phyloP scores from a whole-genome alignment of 495 filamentous ascomycete genomes.

The Apodospora peruviana region DNA sequence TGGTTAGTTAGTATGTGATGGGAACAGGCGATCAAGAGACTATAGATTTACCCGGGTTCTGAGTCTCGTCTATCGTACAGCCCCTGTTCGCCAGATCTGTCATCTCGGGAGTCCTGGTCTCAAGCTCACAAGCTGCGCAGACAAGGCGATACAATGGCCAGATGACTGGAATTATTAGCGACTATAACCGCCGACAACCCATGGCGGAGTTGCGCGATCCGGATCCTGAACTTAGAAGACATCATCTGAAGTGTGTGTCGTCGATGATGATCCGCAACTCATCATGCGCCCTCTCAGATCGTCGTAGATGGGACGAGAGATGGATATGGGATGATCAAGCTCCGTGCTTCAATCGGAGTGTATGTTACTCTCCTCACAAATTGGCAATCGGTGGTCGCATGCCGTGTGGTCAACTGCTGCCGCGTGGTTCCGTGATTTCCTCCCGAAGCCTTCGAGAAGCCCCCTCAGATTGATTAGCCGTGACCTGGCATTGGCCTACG shows the following conservation, averaged over 20 bases:
- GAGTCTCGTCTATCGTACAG: slow-evolving; percentile 23
- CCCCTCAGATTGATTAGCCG: slow-evolving; percentile 26
- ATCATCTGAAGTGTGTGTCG: slow-evolving; percentile 6
- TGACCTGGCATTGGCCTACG: slow-evolving; percentile 13
- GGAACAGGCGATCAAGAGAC: slow-evolving; percentile 11
- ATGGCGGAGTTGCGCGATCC: slow-evolving; percentile 4
- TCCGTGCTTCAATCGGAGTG: slow-evolving; percentile 17
- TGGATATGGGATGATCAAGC: slow-evolving; percentile 8
- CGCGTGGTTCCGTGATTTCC: slow-evolving; percentile 23
- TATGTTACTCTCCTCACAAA: slow-evolving; percentile 9
- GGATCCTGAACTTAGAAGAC: not conserved
- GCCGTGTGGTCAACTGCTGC: slow-evolving; percentile 11
- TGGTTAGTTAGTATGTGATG: slow-evolving; percentile 16
- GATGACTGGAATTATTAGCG: not conserved
- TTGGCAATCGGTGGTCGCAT: slow-evolving; percentile 14
- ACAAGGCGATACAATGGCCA: not conserved
- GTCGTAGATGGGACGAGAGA: slow-evolving; percentile 16
- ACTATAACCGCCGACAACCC: not conserved
- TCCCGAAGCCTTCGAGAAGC: slow-evolving; percentile 27
- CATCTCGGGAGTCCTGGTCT: slow-evolving; percentile 7
- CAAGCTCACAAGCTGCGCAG: not conserved
- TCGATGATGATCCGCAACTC: slow-evolving; percentile 14
- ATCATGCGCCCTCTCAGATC: slow-evolving; percentile 15
- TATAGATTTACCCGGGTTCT: slow-evolving; percentile 27
- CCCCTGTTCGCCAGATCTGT: slow-evolving; percentile 13